Evolutionary conservation across 2,329 filamentous ascomycete species (phyloP).

Genomic region (Ilyonectria mors-panacis): DNA sequence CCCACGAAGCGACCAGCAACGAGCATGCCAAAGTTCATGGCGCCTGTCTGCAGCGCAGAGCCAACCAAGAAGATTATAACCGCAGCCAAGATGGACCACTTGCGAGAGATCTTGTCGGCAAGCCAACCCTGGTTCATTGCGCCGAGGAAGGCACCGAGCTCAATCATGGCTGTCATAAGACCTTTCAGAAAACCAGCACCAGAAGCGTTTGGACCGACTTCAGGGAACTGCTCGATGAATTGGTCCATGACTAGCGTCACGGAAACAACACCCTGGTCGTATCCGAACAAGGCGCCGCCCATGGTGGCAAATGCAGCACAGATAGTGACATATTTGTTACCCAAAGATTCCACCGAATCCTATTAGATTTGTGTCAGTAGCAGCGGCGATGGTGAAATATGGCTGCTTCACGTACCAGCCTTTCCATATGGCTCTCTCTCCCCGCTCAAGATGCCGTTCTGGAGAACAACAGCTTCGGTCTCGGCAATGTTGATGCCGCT

Average conservation of each 20-base stretch:
- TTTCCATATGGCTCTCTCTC: slow-evolving; percentile 26
- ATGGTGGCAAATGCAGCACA: slow-evolving; percentile 28
- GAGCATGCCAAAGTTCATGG: slow-evolving; percentile 58
- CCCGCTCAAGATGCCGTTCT: slow-evolving; percentile 3
- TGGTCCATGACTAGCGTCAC: slow-evolving; percentile 51
- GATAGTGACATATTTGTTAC: slow-evolving; percentile 28
- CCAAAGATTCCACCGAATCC: slow-evolving; percentile 26
- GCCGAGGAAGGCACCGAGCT: slow-evolving; percentile 58
- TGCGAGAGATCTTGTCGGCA: slow-evolving; percentile 49
- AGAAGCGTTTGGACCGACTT: slow-evolving; percentile 49
- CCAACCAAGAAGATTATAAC: slow-evolving; percentile 56
- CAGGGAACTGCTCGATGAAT: slow-evolving; percentile 48
- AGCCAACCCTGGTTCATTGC: slow-evolving; percentile 32
- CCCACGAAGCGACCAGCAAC: slow-evolving; percentile 60
- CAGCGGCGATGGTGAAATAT: background rate
- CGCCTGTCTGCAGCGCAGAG: slow-evolving; percentile 60
- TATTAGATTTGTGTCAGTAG: background rate
- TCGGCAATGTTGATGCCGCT: slow-evolving; percentile 7
- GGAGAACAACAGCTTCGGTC: background rate
- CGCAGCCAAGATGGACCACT: slow-evolving; percentile 52
- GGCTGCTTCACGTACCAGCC: background rate
- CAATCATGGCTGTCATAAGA: slow-evolving; percentile 63
- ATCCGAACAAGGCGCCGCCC: slow-evolving; percentile 32
- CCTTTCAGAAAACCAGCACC: slow-evolving; percentile 54
- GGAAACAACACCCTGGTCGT: slow-evolving; percentile 55